Evolutionary conservation across 306 rosid species (phyloP), one percentile per base, ranked within the genome.

Genomic region (Leucaena leucocephala): DNA sequence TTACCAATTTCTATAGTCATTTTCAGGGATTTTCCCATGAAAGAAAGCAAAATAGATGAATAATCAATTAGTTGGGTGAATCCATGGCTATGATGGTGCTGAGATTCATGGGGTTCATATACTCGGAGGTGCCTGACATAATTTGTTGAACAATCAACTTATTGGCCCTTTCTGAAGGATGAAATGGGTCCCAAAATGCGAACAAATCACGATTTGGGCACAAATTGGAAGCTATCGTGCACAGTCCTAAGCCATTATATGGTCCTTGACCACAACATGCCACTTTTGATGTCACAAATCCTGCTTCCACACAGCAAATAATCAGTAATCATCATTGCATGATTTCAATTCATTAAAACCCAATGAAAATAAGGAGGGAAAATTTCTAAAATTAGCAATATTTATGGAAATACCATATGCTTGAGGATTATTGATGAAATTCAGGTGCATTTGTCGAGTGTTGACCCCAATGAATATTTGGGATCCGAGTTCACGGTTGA

Each of bases 261-360:
- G 68, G 68, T 62, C 68, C 68, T 62, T 62, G 68, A 35, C 68
- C 68, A 62, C 68, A 62, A 38, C 68, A 62, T 34, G 68, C 68
- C n/a, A 34, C 68, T 17, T 62, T 62, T 62, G 68, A 62, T 16
- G 58, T 52, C 19, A 16, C 58, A 52, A 52, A 50, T 52, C 58
- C 58, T 52, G 58, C 8, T 52, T 52, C 21, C 58, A 52, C 58
- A 52, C 22, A 52, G 17, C 8, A 52, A 52, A 5, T 50, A 52
- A 52, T 17, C 21, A 15, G 1, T 36, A 45, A 52, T 52, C 21
- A 21, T 5, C 9, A 52, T 17, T 5, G 10, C 21, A 5, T 17
- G 22, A 52, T 15, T 17, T 17, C 9, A 52, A 6, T 50, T 50
- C 13, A 50, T 50, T 50, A 6, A 27, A 27, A 50, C n/a, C 57